Evolutionary conservation across 331 rosid genomes (phyloP), one percentile per base, ranked within the genome.

Genomic region (Saraca asoca): DNA sequence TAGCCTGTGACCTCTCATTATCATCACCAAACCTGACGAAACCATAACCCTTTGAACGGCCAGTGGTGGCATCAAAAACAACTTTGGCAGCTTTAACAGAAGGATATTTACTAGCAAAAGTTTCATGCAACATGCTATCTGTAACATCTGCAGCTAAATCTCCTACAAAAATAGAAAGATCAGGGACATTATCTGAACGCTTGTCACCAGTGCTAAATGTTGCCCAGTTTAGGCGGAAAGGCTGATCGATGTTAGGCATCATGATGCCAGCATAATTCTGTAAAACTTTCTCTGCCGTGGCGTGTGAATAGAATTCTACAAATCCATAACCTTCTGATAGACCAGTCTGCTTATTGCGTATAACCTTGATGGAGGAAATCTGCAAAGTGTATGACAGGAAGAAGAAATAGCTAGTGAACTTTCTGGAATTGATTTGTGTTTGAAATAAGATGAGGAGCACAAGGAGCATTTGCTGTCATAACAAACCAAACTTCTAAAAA

Each of bases 11-110:
- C 78, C 96, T 81, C 74, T 91, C 98, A 53, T 57, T 82, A 62
- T 91, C 98, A 61, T 91, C 98, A 57, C 90, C 98, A 73, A 91
- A 91, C 87, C 98, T 83, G 74, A 91, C 98, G 82, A 91, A 91
- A 68, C 98, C 98, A 51, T 91, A 91, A 51, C 98, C 98, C 89
- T 91, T 91, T 69, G 98, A 88, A 66, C 96, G 96, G 19, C 96
- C 95, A 50, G 98, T 88, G 62, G 72, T 91, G 80, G 96, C 90
- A 83, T 91, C 98, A 82, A 91, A 76, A 68, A 91, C 98, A 83
- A 91, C 98, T 82, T 91, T 91, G 38, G 98, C 95, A 56, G 88
- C 95, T 59, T 88, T 91, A 70, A 88, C 96, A 71, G 98, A 91
- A 38, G 96, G 92, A 76, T 76, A 91, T 85, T 66, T 88, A 83